Evolutionary conservation across 2,329 filamentous ascomycete genomes (phyloP).

Genomic region (Alternaria solani): DNA sequence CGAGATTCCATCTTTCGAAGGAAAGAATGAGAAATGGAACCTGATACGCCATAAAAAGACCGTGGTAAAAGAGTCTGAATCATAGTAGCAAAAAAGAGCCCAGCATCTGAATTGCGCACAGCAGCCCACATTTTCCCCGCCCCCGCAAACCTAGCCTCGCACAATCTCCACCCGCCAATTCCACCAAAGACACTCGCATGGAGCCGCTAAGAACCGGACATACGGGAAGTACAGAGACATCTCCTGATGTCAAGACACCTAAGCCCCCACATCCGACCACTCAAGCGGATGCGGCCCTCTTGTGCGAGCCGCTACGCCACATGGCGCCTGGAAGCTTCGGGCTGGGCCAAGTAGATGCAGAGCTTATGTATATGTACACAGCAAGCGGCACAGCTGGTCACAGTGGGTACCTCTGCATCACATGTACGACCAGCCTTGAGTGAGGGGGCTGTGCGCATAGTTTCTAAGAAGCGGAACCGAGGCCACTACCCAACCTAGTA

Average conservation of each 20-base stretch:
- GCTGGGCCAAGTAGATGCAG: not conserved
- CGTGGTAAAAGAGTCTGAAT: not conserved
- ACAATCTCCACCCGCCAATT: constrained; percentile 13
- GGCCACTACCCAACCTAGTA: not conserved
- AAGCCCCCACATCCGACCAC: constrained; percentile 7
- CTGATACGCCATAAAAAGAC: not conserved
- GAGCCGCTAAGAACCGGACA: constrained; percentile 13
- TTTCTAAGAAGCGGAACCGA: constrained; percentile 12
- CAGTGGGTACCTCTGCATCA: constrained; percentile 10
- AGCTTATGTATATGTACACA: not conserved
- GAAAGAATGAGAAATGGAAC: not conserved
- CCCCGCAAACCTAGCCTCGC: constrained; percentile 24
- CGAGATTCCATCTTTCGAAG: too few relatives aligned
- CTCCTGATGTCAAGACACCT: constrained; percentile 1
- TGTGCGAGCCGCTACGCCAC: constrained; percentile 12
- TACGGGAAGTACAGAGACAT: constrained; percentile 7
- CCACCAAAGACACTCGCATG: constrained; percentile 2
- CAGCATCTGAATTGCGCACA: constrained; percentile 12
- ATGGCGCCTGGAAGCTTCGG: not conserved
- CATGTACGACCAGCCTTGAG: not conserved
- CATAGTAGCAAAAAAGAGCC: constrained; percentile 2
- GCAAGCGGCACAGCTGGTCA: not conserved
- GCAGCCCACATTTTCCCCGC: constrained; percentile 53
- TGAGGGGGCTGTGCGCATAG: constrained; percentile 1
- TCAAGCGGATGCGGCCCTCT: constrained; percentile 13